Evolutionary conservation across 2,329 filamentous ascomycete species (phyloP).

Genomic region (Meredithiella fracta): DNA sequence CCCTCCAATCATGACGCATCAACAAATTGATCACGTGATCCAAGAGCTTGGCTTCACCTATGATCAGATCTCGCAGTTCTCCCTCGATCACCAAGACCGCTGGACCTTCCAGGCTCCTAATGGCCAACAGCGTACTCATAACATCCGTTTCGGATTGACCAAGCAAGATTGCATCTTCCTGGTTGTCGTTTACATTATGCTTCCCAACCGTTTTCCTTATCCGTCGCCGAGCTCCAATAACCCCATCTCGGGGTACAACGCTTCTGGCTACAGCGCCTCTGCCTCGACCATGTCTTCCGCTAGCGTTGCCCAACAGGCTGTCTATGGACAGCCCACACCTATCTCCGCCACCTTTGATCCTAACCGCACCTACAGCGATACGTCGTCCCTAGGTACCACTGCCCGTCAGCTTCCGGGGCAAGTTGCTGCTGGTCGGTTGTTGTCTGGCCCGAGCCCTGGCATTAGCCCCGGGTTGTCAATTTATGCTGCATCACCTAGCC

Average conservation of each 20-base stretch:
- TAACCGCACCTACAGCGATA: slow-evolving; percentile 25
- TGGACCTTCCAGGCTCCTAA: slow-evolving; percentile 37
- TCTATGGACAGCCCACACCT: slow-evolving; percentile 29
- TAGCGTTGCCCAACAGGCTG: slow-evolving; percentile 17
- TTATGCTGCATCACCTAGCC: slow-evolving; percentile 31
- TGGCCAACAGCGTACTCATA: slow-evolving; percentile 33
- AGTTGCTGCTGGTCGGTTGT: slow-evolving; percentile 19
- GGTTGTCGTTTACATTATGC: slow-evolving; percentile 33
- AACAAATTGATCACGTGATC: slow-evolving; percentile 38
- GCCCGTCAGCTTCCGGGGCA: slow-evolving; percentile 18
- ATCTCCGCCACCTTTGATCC: slow-evolving; percentile 33
- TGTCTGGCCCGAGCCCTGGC: slow-evolving; percentile 26
- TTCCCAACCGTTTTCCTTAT: slow-evolving; percentile 25
- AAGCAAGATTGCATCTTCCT: slow-evolving; percentile 48
- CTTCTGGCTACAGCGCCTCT: slow-evolving; percentile 24
- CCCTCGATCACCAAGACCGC: slow-evolving; percentile 37
- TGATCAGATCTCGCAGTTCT: slow-evolving; percentile 36
- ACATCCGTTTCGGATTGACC: slow-evolving; percentile 38
- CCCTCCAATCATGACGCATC: slow-evolving; percentile 42
- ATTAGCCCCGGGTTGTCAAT: slow-evolving; percentile 27
- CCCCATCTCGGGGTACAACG: background rate
- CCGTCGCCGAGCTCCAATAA: slow-evolving; percentile 29
- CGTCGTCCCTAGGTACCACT: slow-evolving; percentile 10
- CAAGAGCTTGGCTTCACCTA: slow-evolving; percentile 35
- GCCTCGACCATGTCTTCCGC: background rate